Evolutionary conservation across 768 basidiomycete species (phyloP), one percentile per base, ranked within the genome.

Genomic region (Hysterangium stoloniferum): DNA sequence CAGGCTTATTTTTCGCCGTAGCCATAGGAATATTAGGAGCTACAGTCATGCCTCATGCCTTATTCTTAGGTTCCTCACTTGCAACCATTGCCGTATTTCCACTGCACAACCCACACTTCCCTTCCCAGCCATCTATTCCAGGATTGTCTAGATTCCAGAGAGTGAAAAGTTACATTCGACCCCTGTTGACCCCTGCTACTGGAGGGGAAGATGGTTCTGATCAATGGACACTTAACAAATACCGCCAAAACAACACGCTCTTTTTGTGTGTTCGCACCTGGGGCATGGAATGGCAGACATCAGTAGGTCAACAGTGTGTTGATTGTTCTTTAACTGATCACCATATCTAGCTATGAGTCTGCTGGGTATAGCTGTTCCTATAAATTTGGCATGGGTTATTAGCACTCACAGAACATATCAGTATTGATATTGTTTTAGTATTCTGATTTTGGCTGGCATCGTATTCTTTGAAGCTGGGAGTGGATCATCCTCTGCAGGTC

Each of bases 221-320:
- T 36, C 32, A 42, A 27, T 37, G n/a, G 28, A 45, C 48, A 22
- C 52, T 37, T 9, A 37, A 55, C 20, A 54, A 41, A 34, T 45
- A 24, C 9, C 59, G 61, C 38, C 58, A 62, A 44, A 68, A 70
- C 59, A 63, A 67, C 56, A 45, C 64, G 4, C 56, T 63, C 11
- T 55, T 56, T 69, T 74, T 53, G 59, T 74, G 24, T 57, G 57
- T 22, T 61, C 66, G n/a, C 73, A 76, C 54, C 54, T 75, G 15
- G 59, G 58, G 17, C 70, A 75, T 45, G 70, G 71, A 12, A 66
- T 63, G 60, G 62, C 71, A 42, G 79, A 81, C 59, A 73, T 79
- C 15, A 59, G 64, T 55, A 29, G 13, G 43, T n/a, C n/a, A n/a
- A n/a, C n/a, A n/a, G n/a, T n/a, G n/a, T n/a, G n/a, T n/a, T n/a